These are phyloP conservation scores for Glycyrrhiza uralensis DNA, from an alignment of 306 rosid species.

Conservation along the genomic window DNA sequence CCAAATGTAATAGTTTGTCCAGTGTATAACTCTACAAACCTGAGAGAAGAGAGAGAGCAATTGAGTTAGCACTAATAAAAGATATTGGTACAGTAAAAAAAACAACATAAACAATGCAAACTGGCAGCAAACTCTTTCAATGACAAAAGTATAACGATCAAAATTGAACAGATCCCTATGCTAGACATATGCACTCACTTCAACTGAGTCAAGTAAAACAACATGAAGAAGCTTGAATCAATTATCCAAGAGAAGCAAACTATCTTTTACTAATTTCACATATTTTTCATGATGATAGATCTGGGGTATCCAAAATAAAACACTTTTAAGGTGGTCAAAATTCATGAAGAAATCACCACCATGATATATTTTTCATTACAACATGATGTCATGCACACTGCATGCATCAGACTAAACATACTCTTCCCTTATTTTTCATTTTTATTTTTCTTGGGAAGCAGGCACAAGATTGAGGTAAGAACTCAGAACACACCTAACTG, in stretches of 20 bases:
- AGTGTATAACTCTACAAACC: constrained; percentile 64
- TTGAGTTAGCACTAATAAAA: neutral
- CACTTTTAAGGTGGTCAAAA: neutral
- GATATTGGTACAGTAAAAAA: constrained; percentile 19
- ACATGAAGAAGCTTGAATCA: constrained; percentile 17
- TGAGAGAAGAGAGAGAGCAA: constrained; percentile 29
- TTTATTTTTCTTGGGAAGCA: neutral
- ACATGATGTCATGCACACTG: constrained; percentile 3
- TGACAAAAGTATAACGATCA: constrained; percentile 4
- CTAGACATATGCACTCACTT: constrained; percentile 14
- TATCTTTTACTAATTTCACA: neutral
- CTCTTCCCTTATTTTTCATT: neutral
- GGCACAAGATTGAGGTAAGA: neutral
- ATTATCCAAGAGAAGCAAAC: constrained; percentile 7
- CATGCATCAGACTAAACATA: constrained; percentile 5
- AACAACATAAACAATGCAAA: neutral
- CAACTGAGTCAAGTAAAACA: neutral
- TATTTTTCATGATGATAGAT: constrained; percentile 1
- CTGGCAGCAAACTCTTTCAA: neutral
- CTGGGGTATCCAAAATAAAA: neutral
- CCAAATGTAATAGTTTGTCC: constrained; percentile 58
- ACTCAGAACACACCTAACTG: constrained; percentile 55
- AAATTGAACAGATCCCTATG: neutral
- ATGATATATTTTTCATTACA: neutral
- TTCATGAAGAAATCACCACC: constrained; percentile 16